Conservation (phyloP, 139 green algal genomes). For the Tetradesmus lagerheimii region DNA sequence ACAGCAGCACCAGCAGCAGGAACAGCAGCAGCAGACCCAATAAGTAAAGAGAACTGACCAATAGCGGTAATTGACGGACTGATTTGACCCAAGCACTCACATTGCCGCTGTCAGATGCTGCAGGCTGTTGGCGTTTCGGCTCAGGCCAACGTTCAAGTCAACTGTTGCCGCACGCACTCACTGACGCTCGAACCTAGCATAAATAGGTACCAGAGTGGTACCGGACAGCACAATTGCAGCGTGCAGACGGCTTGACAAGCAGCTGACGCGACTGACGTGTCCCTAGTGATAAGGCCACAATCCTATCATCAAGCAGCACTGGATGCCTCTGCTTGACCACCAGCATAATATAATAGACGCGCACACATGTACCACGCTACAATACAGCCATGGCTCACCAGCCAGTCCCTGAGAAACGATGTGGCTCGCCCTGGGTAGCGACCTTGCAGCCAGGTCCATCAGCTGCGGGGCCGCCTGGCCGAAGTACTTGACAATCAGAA, state of each 20-base stretch:
- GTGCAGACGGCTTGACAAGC: too few species aligned
- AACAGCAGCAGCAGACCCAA: not conserved
- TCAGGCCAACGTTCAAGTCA: not conserved
- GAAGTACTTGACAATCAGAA: slow-evolving; percentile 25
- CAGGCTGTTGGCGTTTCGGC: not conserved
- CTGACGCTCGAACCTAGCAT: too few species aligned
- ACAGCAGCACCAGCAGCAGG: slow-evolving; percentile 13
- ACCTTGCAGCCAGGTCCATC: not conserved
- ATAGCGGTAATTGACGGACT: not conserved
- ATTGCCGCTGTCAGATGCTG: not conserved
- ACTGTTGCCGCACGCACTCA: too few species aligned
- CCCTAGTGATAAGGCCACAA: not conserved
- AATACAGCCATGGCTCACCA: not conserved
- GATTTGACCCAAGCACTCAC: not conserved
- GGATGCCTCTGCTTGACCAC: not conserved
- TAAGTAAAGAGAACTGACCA: not conserved
- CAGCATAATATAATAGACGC: too few species aligned
- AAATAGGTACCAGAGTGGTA: too few species aligned
- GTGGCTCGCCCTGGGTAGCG: slow-evolving; percentile 2
- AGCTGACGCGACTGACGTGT: not conserved
- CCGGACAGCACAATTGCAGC: too few species aligned
- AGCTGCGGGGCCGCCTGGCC: slow-evolving; percentile 10
- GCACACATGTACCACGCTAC: not conserved
- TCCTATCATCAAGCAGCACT: not conserved
- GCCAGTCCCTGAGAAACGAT: not conserved